phyloP scores from a whole-genome alignment of 805 yeast species.

The Candida pini region DNA sequence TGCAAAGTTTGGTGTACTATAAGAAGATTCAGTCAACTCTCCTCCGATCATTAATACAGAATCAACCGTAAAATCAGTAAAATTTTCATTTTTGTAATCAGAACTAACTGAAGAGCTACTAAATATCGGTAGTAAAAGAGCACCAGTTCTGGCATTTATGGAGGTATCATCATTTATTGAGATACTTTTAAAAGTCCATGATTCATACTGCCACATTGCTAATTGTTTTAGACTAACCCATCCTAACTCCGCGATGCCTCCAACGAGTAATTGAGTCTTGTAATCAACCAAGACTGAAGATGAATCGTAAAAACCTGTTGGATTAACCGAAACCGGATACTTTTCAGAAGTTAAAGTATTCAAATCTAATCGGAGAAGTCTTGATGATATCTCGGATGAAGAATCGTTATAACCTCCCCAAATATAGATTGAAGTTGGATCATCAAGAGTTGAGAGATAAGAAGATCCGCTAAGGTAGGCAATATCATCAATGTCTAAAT shows the following conservation, averaged over 20 bases:
- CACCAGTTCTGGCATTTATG: slow-evolving; percentile 47
- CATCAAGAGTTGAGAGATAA: slow-evolving; percentile 36
- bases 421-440: slow-evolving; percentile 38
- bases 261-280: slow-evolving; percentile 49
- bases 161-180: slow-evolving; percentile 27
- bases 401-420: slow-evolving; percentile 44
- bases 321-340: slow-evolving; percentile 45
- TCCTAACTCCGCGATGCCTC: slow-evolving; percentile 57
- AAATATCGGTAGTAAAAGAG: slow-evolving; percentile 54
- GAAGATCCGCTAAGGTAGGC: slow-evolving; percentile 30
- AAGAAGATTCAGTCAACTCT: slow-evolving; percentile 28
- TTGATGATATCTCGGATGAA: slow-evolving; percentile 27
- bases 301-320: slow-evolving; percentile 52
- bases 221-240: slow-evolving; percentile 72
- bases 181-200: slow-evolving; percentile 58
- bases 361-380: slow-evolving; percentile 43
- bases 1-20: slow-evolving; percentile 39
- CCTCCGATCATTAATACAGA: slow-evolving; percentile 62
- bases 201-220: slow-evolving; percentile 63
- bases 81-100: slow-evolving; percentile 18
- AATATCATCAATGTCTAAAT: slow-evolving; percentile 11
- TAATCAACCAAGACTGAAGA: slow-evolving; percentile 37
- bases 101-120: slow-evolving; percentile 18
- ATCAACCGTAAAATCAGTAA: slow-evolving; percentile 29
- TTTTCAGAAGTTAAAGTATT: slow-evolving; percentile 28